These are phyloP conservation scores for Ogataea pignaliae DNA, from an alignment of 805 yeast species.

Conservation along the genomic window DNA sequence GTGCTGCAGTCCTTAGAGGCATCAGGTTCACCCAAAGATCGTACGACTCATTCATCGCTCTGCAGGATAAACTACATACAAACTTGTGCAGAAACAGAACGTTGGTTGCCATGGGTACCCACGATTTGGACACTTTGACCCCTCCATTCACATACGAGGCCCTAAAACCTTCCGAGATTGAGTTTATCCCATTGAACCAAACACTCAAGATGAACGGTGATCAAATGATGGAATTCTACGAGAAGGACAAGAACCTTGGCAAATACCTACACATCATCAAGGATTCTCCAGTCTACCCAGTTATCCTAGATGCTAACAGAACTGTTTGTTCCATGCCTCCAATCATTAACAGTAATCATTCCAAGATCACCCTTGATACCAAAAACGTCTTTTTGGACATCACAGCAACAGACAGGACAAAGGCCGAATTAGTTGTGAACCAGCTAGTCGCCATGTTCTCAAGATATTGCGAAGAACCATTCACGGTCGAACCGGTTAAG, in stretches of 20 bases:
- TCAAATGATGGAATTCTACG: constrained; percentile 83
- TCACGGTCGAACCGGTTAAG: constrained; percentile 86
- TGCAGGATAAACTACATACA: constrained; percentile 94
- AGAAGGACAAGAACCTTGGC: constrained; percentile 84
- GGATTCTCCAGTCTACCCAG: constrained; percentile 87
- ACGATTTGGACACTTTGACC: constrained; percentile 75
- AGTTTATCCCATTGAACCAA: constrained; percentile 74
- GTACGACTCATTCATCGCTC: constrained; percentile 90
- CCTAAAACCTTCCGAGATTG: constrained; percentile 68
- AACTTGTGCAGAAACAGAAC: constrained; percentile 97
- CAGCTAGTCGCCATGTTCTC: constrained; percentile 96
- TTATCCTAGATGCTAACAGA: constrained; percentile 72
- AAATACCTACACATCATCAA: constrained; percentile 83
- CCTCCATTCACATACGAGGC: constrained; percentile 85
- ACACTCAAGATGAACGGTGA: constrained; percentile 65
- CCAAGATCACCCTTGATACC: constrained; percentile 83
- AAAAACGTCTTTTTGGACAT: constrained; percentile 87
- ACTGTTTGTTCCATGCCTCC: constrained; percentile 94
- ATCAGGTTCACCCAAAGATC: constrained; percentile 76
- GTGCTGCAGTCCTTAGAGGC: constrained; percentile 88
- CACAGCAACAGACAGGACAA: constrained; percentile 93
- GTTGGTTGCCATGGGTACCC: constrained; percentile 97
- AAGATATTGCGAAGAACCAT: constrained; percentile 74
- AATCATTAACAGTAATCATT: constrained; percentile 86
- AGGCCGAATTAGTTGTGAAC: constrained; percentile 87